Evolutionary conservation across 108 stramenopile species (phyloP).

Genomic region (Nitzschia sp.): DNA sequence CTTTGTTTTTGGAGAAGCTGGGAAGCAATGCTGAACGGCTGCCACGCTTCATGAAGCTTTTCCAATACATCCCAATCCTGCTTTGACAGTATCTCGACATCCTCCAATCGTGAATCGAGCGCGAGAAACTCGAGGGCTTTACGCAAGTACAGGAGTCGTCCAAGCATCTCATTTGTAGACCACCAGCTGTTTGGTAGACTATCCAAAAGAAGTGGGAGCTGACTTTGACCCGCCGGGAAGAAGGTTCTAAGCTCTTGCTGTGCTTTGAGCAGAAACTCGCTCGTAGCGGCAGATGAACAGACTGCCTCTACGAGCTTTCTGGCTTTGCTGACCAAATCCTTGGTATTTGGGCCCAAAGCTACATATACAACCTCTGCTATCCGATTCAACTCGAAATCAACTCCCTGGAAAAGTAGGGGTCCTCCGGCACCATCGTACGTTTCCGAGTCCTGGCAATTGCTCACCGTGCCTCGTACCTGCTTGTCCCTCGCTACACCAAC

Average conservation of each 20-base stretch:
- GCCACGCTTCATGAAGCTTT: background rate
- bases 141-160: background rate
- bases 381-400: background rate
- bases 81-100: background rate
- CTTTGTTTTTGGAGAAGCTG: constrained; percentile 12
- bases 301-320: background rate
- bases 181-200: background rate
- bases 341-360: background rate
- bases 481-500: background rate
- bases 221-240: background rate
- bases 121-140: constrained; percentile 1
- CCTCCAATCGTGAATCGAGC: background rate
- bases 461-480: constrained; percentile 3
- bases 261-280: constrained; percentile 1
- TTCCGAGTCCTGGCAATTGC: background rate
- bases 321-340: background rate
- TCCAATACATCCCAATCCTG: constrained; percentile 4
- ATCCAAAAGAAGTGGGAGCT: background rate
- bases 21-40: background rate
- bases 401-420: background rate
- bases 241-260: background rate
- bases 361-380: background rate
- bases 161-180: constrained; percentile 12
- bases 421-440: background rate
- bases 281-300: background rate